Conservation (phyloP, 495 filamentous ascomycete genomes). For the Hypoxylon lenormandii region DNA sequence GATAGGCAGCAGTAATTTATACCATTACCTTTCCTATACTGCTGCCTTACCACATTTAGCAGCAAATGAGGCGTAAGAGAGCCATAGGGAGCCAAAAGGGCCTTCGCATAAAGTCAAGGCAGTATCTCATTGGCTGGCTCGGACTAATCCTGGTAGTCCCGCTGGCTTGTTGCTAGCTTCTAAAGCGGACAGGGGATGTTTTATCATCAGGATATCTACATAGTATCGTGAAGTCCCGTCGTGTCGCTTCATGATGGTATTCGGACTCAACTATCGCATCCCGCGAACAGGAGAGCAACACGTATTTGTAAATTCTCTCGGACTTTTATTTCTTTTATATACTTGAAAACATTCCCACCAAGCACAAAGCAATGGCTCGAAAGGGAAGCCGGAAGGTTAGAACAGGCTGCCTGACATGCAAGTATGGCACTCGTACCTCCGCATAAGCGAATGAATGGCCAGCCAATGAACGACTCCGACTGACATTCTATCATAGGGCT, state of each 20-base stretch:
- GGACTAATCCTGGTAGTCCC: constrained; percentile 26
- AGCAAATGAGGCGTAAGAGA: no score
- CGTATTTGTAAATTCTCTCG: neutral
- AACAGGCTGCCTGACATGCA: constrained; percentile 57
- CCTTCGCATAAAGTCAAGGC: neutral
- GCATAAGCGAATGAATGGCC: neutral
- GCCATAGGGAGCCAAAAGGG: no score
- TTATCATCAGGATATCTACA: constrained; percentile 15
- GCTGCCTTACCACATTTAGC: no score
- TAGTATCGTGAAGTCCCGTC: constrained; percentile 22
- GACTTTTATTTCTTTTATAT: constrained; percentile 3
- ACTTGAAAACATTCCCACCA: neutral
- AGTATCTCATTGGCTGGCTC: constrained; percentile 26
- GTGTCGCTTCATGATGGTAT: neutral
- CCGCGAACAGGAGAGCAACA: constrained; percentile 1
- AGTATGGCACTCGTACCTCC: constrained; percentile 44
- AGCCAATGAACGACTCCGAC: constrained; percentile 6
- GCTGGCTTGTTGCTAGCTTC: constrained; percentile 9
- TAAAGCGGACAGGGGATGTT: constrained; percentile 18
- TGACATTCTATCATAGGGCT: constrained; percentile 31
- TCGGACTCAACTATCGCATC: constrained; percentile 3
- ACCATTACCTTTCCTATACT: no score
- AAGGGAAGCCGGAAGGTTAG: constrained; percentile 56
- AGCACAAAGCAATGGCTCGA: constrained; percentile 45
- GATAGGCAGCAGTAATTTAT: no score